A percentile compares a stretch with the other conserved stretches of the same genome.
phyloP scores from a whole-genome alignment of 345 rosid species.

The Bruguiera sexangula region DNA sequence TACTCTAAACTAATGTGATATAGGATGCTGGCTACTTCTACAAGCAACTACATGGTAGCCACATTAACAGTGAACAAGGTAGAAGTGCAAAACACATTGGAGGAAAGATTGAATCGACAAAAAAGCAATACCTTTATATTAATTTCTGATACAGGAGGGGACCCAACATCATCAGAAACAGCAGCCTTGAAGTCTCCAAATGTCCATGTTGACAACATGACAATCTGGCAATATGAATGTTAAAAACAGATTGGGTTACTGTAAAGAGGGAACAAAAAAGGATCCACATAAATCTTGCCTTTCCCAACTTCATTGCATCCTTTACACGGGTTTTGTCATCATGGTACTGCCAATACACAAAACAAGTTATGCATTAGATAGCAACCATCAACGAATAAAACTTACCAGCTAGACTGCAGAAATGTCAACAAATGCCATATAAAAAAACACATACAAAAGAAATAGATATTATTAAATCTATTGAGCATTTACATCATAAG shows the following conservation, averaged over 20 bases:
- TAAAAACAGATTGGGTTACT: slow-evolving; percentile 10
- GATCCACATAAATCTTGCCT: slow-evolving; percentile 39
- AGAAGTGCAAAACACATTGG: background rate
- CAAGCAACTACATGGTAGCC: too few relatives aligned
- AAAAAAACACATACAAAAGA: too few relatives aligned
- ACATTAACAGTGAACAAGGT: too few relatives aligned
- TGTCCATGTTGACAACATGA: slow-evolving; percentile 53
- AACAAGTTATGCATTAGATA: background rate
- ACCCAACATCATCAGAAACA: slow-evolving; percentile 46
- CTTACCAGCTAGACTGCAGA: too few relatives aligned
- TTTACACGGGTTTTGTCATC: slow-evolving; percentile 74
- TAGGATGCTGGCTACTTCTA: too few relatives aligned
- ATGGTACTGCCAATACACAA: slow-evolving; percentile 53
- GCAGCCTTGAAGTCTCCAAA: slow-evolving; percentile 76
- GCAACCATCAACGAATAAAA: background rate
- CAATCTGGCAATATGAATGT: slow-evolving; percentile 41
- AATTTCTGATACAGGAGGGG: slow-evolving; percentile 59
- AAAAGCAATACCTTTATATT: slow-evolving; percentile 62
- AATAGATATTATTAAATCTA: too few relatives aligned
- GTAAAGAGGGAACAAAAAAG: background rate
- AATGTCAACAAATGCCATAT: too few relatives aligned
- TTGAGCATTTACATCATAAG: too few relatives aligned
- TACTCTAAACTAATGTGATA: too few relatives aligned
- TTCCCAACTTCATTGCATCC: slow-evolving; percentile 71
- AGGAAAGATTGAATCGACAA: background rate